These are phyloP conservation scores for Dictyostelium capitatum DNA, from an alignment of 78 protist genomes.

Conservation along the genomic window DNA sequence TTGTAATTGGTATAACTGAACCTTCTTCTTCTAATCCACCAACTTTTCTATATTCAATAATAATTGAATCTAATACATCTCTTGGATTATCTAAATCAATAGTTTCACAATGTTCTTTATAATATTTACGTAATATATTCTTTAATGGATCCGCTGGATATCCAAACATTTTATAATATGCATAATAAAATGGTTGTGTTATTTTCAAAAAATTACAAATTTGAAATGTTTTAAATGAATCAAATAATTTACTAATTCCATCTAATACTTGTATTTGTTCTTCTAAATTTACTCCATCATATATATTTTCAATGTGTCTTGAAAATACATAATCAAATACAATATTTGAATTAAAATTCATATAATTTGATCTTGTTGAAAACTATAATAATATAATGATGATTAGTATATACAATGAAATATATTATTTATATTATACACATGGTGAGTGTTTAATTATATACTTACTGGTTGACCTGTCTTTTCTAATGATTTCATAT, in stretches of 20 bases:
- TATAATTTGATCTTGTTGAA: slow-evolving; percentile 3
- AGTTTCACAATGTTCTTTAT: slow-evolving; percentile 18
- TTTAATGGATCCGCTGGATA: background rate
- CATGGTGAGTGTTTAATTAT: no score
- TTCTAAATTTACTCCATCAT: background rate
- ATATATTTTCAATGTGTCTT: slow-evolving; percentile 16
- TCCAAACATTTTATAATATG: background rate
- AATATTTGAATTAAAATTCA: slow-evolving; percentile 21
- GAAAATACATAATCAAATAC: slow-evolving; percentile 11
- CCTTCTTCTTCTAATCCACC: slow-evolving; percentile 6
- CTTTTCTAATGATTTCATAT: background rate
- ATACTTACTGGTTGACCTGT: background rate
- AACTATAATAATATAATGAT: background rate
- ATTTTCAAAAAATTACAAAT: background rate
- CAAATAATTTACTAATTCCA: background rate
- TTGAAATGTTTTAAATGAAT: background rate
- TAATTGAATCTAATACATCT: slow-evolving; percentile 16
- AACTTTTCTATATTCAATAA: background rate
- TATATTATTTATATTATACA: no score
- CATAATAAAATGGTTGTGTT: slow-evolving; percentile 8
- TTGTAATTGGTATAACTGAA: background rate
- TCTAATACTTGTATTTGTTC: background rate
- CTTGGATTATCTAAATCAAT: slow-evolving; percentile 21
- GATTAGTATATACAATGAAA: background rate
- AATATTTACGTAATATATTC: background rate